Evolutionary conservation across 129 eudicot species (phyloP).

Genomic region (Lonicera japonica): DNA sequence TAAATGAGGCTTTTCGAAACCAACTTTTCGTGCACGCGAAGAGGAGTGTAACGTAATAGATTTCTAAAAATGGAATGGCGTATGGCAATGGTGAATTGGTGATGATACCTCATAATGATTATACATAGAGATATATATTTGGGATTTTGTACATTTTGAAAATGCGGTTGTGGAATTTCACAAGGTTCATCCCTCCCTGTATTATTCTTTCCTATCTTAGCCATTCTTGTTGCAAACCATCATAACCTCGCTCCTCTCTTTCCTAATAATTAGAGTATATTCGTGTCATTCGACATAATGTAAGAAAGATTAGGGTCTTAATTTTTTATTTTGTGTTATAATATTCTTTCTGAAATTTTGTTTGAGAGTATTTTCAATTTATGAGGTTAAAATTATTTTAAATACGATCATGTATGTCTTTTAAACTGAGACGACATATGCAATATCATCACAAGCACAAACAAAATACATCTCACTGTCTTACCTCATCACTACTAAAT

Average conservation of each 20-base stretch:
- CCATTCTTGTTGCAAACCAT: neutral
- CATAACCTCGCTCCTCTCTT: neutral
- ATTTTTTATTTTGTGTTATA: too few species aligned
- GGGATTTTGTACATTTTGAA: neutral
- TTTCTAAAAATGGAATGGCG: slow-evolving; percentile 4
- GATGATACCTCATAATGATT: slow-evolving; percentile 3
- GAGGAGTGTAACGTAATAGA: neutral
- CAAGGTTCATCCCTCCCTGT: neutral
- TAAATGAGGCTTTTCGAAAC: too few species aligned
- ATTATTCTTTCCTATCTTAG: neutral
- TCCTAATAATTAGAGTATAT: neutral
- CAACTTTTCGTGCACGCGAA: neutral
- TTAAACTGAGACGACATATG: too few species aligned
- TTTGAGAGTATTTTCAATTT: too few species aligned
- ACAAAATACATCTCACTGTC: too few species aligned
- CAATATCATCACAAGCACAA: too few species aligned
- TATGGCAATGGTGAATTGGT: neutral
- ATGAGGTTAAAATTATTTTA: too few species aligned
- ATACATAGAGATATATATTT: neutral
- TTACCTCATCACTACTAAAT: too few species aligned
- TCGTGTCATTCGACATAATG: too few species aligned
- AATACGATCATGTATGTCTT: too few species aligned
- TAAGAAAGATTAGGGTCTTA: too few species aligned
- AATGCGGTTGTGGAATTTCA: slow-evolving; percentile 2
- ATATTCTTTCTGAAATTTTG: too few species aligned